Base-by-base conservation (phyloP, 2,329 filamentous ascomycete genomes). In the Shiraia sp. region DNA sequence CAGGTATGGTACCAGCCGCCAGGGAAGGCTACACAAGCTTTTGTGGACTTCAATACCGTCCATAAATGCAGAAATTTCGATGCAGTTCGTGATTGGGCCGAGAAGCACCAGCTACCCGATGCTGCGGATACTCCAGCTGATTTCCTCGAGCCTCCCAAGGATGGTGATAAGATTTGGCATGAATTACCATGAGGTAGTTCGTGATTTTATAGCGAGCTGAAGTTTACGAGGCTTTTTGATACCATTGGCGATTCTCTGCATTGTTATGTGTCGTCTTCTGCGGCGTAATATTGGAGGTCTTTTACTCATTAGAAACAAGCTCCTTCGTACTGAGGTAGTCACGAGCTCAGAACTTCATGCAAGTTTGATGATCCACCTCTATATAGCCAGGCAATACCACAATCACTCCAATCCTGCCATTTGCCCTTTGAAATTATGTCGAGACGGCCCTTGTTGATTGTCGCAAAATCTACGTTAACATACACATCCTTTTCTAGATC, bases 51-150 rank as follows among this genome's bases (percentile, higher is more conserved):
- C 64, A 81, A 82, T 49, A 83, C 80, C 0, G 68, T 71, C 32
- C 82, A 85, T 53, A 72, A 69, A 32, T 85, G 82, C 59, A 75
- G 79, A 24, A 79, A 82, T 53, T 82, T 79, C 36, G 78, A 82
- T 0, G 73, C 68, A 1, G 65, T 83, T 2, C 63, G 75, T 10
- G 48, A 68, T 7, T 85, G 79, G 79, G 80, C 80, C 1, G 72
- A 80, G 42, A 61, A 65, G 28, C 70, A 77, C 24, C 80, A 84
- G 61, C 57, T 75, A 23, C 75, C 76, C 49, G 40, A 43, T 17
- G 27, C 34, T 49, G 26, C 43, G 12, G 43, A 54, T 10, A 45
- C 39, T 1, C 75, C 65, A 9, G 49, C 58, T 1, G 61, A 68
- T n/a, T 77, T 72, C 45, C 51, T 77, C 19, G 53, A 71, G 45